Percentiles rank a stretch among this genome's conserved stretches.
These are phyloP conservation scores for Cytidiella melzeri DNA, from an alignment of 768 basidiomycete genomes.

Conservation along the genomic window DNA sequence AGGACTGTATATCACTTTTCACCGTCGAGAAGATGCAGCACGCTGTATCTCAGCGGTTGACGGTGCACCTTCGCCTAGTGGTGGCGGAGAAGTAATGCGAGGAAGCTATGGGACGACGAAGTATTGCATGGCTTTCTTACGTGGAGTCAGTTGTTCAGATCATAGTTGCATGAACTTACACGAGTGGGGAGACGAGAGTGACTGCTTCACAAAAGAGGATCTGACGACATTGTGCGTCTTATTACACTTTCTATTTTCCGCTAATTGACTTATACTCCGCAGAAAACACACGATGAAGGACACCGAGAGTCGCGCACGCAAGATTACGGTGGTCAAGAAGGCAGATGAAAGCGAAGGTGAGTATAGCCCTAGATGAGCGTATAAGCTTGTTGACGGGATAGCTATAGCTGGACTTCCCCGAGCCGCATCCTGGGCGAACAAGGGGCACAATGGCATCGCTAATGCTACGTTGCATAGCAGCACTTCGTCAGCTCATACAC, in stretches of 20 bases:
- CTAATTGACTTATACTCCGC: conserved; percentile 5
- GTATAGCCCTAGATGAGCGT: not conserved
- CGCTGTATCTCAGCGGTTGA: conserved; percentile 91
- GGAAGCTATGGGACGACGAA: conserved; percentile 96
- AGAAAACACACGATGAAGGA: conserved; percentile 94
- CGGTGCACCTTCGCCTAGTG: conserved; percentile 85
- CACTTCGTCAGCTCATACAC: conserved; percentile 14
- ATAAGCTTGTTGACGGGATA: not conserved
- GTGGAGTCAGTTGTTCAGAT: conserved; percentile 77
- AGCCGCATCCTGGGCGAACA: conserved; percentile 39
- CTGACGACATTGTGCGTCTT: conserved; percentile 76
- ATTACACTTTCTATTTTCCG: conserved; percentile 4
- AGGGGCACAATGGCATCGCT: conserved; percentile 17
- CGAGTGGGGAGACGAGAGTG: conserved; percentile 98
- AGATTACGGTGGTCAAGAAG: conserved; percentile 44
- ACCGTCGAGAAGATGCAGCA: conserved; percentile 90
- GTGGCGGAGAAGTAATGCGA: conserved; percentile 82
- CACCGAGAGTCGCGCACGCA: conserved; percentile 62
- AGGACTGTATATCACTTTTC: conserved; percentile 96
- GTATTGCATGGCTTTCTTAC: conserved; percentile 95
- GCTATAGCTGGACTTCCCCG: conserved; percentile 56
- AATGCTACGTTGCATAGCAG: conserved; percentile 25
- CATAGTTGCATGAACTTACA: conserved; percentile 92
- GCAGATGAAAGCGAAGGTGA: conserved; percentile 51
- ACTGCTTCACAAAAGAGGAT: conserved; percentile 97